Evolutionary conservation across 83 land plant species (phyloP).

Genomic region (Isoetes engelmannii): DNA sequence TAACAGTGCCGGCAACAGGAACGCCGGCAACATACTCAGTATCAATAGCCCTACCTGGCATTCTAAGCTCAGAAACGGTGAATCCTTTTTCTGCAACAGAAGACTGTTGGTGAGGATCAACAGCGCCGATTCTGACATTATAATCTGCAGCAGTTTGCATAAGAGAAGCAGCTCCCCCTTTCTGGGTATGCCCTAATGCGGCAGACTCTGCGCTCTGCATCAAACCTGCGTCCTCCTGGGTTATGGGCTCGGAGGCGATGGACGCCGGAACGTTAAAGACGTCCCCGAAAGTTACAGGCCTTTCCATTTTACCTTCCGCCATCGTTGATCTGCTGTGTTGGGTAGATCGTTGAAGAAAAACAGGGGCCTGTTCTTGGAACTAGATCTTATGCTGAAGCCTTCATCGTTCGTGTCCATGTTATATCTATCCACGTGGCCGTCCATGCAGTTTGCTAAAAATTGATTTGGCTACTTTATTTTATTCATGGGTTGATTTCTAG

Average conservation of each 20-base stretch:
- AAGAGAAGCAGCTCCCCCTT: slow-evolving; percentile 43
- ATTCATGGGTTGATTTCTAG: too few relatives aligned
- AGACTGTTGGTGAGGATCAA: slow-evolving; percentile 20
- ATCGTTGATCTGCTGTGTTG: too few relatives aligned
- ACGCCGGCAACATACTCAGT: slow-evolving; percentile 50
- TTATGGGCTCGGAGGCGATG: slow-evolving; percentile 37
- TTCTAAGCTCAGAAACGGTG: slow-evolving; percentile 32
- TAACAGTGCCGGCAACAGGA: slow-evolving; percentile 17
- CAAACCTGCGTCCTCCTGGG: slow-evolving; percentile 49
- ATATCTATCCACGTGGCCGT: too few relatives aligned
- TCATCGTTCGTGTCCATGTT: too few relatives aligned
- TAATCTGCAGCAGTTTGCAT: slow-evolving; percentile 59
- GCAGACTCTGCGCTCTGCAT: slow-evolving; percentile 52
- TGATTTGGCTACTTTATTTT: too few relatives aligned
- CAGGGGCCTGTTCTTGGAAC: too few relatives aligned
- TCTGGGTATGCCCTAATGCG: slow-evolving; percentile 44
- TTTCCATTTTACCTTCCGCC: slow-evolving; percentile 10
- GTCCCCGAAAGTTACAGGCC: slow-evolving; percentile 58
- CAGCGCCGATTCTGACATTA: slow-evolving; percentile 38
- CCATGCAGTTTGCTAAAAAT: too few relatives aligned
- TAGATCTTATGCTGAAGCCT: too few relatives aligned
- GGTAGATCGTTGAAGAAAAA: too few relatives aligned
- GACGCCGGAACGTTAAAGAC: slow-evolving; percentile 44
- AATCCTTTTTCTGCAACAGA: slow-evolving; percentile 37
- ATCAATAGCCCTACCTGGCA: slow-evolving; percentile 37